These are phyloP conservation scores for Pestalotiopsis sp. DNA, from an alignment of 2,329 filamentous ascomycete genomes.

Conservation along the genomic window DNA sequence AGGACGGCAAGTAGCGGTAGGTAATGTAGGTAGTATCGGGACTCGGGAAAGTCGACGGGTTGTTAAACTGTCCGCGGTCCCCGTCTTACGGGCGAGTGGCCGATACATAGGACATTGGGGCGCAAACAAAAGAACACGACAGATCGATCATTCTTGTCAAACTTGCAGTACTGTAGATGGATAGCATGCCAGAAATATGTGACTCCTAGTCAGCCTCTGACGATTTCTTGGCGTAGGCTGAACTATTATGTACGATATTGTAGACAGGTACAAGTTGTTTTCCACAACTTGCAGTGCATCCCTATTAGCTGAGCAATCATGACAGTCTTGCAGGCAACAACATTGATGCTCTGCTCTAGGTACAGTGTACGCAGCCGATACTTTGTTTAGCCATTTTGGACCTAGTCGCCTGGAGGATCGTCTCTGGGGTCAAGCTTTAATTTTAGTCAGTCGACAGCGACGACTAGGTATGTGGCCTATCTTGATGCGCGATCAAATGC, in stretches of 20 bases:
- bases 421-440: neutral
- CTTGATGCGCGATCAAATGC: neutral
- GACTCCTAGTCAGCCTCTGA: too few species aligned
- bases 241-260: too few species aligned
- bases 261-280: too few species aligned
- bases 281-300: too few species aligned
- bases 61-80: conserved; percentile 2
- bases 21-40: neutral
- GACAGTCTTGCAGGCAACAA: neutral
- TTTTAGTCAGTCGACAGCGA: neutral
- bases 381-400: neutral
- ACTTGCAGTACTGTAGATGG: neutral
- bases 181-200: too few species aligned
- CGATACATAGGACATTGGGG: neutral
- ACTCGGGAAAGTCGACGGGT: neutral
- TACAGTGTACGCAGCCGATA: neutral
- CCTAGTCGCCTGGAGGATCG: neutral
- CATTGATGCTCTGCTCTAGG: neutral
- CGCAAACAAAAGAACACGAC: neutral
- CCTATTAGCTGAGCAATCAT: too few species aligned
- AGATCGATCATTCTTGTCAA: neutral
- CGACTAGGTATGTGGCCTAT: neutral
- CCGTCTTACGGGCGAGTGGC: neutral
- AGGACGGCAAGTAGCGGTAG: neutral
- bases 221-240: too few species aligned